A percentile compares a stretch with the other conserved stretches of the same genome.
phyloP scores from a whole-genome alignment of 1,139 yeast genomes.

The Debaryomyces robertsiae region DNA sequence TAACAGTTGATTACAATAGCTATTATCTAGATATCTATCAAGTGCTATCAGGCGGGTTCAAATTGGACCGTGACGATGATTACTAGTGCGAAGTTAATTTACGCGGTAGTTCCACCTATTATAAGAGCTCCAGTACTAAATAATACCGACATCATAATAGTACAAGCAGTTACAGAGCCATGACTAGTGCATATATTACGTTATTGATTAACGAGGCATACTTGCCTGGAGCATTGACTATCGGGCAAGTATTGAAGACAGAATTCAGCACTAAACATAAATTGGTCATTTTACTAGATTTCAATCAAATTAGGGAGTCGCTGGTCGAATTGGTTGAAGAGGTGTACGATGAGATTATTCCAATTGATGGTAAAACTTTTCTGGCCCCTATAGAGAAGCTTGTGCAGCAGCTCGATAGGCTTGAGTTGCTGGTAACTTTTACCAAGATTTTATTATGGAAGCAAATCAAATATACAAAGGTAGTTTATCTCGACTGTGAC shows the following conservation, averaged over 20 bases:
- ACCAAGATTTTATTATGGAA: conserved; percentile 34
- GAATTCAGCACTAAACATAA: conserved; percentile 22
- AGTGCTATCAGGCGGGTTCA: too few species aligned
- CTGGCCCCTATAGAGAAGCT: conserved; percentile 25
- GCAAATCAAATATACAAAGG: conserved; percentile 24
- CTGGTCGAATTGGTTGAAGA: conserved; percentile 21
- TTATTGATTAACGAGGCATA: conserved; percentile 32
- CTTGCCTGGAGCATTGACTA: conserved; percentile 34
- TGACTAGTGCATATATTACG: conserved; percentile 33
- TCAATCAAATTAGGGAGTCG: conserved; percentile 19
- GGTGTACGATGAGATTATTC: conserved; percentile 29
- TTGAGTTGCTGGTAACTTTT: conserved; percentile 32
- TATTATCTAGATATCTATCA: too few species aligned
- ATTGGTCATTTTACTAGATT: conserved; percentile 27
- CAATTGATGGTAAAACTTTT: conserved; percentile 25
- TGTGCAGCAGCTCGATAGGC: conserved; percentile 25
- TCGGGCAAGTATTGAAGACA: conserved; percentile 26
- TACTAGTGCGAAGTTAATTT: too few species aligned
- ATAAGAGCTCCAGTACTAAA: too few species aligned
- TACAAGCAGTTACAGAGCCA: conserved; percentile 5
- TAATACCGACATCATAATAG: too few species aligned
- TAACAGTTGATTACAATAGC: too few species aligned
- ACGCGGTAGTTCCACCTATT: too few species aligned
- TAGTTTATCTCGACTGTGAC: conserved; percentile 36
- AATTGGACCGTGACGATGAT: too few species aligned